Base-by-base conservation (phyloP, 148 eudicot species). In the Chenopodium suecicum region DNA sequence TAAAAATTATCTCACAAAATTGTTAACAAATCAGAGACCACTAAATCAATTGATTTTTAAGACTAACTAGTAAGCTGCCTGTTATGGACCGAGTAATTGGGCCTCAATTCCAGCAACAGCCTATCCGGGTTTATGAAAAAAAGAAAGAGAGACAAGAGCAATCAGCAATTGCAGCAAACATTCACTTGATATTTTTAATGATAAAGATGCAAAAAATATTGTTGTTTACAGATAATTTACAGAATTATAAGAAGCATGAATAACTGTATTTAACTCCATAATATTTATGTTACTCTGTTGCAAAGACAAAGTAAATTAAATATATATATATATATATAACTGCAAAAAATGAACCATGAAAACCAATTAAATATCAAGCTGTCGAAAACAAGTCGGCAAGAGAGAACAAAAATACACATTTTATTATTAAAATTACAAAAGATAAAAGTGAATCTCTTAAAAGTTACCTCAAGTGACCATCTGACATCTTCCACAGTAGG, bases 401-500 rank as follows among this genome's bases (percentile, higher is more conserved):
- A 66, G 46, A 46, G 70, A 19, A 29, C 52, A 22, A 71, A 52
- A 46, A 29, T 16, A 12, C 4, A 14, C 41, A 20, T 23, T 41
- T 29, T 7, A 80, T 20, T 25, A 62, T 13, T 9, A 67, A 19
- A 54, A 77, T 63, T 56, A 77, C n/a, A 10, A n/a, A 72, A 54
- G 27, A 37, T 17, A 75, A 27, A 9, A 7, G 62, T 12, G 16
- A 70, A 22, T 7, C 2, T 5, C 29, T 20, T n/a, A 31, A 9
- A 79, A 62, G 63, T 17, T 89, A 94, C 98, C 98, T 94, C 99
- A 41, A 95, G 82, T 67, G 99, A 95, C 84, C 94, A 91, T 84
- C 97, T 87, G 82, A 95, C 97, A 86, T 95, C 97, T 86, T 95
- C 99, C 78, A 95, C 98, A 73, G 94, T 82, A 47, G 99, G 98